Base-by-base conservation (phyloP, 2,329 filamentous ascomycete genomes). In the Epicoccum sorghinum region DNA sequence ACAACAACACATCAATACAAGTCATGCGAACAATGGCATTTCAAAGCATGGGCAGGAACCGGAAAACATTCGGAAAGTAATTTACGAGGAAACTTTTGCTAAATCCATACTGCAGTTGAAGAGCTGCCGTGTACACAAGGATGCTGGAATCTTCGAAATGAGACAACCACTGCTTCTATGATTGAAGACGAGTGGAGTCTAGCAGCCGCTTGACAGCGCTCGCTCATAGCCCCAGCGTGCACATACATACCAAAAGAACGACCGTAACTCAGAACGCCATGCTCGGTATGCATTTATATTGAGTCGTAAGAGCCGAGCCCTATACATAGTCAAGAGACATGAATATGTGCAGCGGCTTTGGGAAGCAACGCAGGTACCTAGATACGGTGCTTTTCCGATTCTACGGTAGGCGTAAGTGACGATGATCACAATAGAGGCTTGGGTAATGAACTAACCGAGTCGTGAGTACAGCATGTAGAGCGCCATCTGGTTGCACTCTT, bases 401-500 rank as follows among this genome's bases (percentile, higher is more conserved):
- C 88, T 91, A 73, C 69, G 38, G 36, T 24, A 53, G 43, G 59
- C 32, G 23, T 57, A 35, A 56, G 53, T 47, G 4, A 3, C 13
- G 4, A 22, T 33, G 35, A 18, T 39, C 14, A 7, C 1, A 3
- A 18, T 30, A 22, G 48, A 18, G 36, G 36, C 27, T 18, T 18
- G 7, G 24, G 13, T 10, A 30, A 25, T 18, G 8, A 46, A 78
- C 83, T 79, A 71, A 96, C 95, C 95, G 75, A 99, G 89, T 83
- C 95, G 87, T 56, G 91, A 96, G 78, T 99, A 99, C 50, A 99
- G 86, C 93, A 99, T 97, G 79, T 98, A 99, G 51, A 99, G 80
- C n/a, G 95, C 95, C 93, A 99, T 98, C 71, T 96, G 91, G 79
- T 99, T 99, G 82, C 92, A 97, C 78, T 99, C 95, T 68, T 96